These are phyloP conservation scores for Trametes meyenii DNA, from an alignment of 768 basidiomycete species.

Conservation along the genomic window DNA sequence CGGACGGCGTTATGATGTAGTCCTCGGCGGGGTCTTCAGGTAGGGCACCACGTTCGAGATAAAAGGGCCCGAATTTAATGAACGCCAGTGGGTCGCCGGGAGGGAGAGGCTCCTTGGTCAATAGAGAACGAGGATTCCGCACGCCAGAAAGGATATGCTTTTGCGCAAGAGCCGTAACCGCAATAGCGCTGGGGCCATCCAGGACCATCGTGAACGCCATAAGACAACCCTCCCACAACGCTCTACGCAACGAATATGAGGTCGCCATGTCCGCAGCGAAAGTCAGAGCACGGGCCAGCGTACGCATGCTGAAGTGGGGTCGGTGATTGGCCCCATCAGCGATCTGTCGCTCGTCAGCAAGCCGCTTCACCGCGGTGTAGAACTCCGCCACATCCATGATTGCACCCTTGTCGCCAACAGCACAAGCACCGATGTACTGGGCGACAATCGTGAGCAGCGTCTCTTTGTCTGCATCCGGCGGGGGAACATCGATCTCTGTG, in stretches of 20 bases:
- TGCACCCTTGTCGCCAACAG: conserved; percentile 82
- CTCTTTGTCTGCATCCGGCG: conserved; percentile 90
- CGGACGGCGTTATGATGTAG: conserved; percentile 95
- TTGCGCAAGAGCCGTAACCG: conserved; percentile 70
- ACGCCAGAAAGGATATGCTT: conserved; percentile 79
- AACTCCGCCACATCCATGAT: conserved; percentile 93
- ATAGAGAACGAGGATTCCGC: conserved; percentile 75
- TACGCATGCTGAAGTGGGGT: conserved; percentile 98
- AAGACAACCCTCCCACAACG: conserved; percentile 93
- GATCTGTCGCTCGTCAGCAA: conserved; percentile 74
- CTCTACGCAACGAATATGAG: conserved; percentile 78
- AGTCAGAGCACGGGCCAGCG: conserved; percentile 84
- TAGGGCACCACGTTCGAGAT: conserved; percentile 77
- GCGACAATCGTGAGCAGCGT: conserved; percentile 84
- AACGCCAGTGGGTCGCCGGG: conserved; percentile 56
- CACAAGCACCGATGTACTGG: conserved; percentile 85
- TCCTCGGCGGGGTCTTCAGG: conserved; percentile 67
- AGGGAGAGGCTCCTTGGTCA: conserved; percentile 66
- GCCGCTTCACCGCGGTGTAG: conserved; percentile 77
- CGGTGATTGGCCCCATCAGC: conserved; percentile 92
- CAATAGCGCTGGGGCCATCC: conserved; percentile 66
- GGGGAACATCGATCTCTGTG: conserved; percentile 94
- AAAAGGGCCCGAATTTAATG: conserved; percentile 90
- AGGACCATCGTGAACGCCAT: conserved; percentile 99
- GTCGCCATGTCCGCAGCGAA: conserved; percentile 85